Evolutionary conservation across 768 basidiomycete genomes (phyloP).

Genomic region (Chalciporus piperatus): DNA sequence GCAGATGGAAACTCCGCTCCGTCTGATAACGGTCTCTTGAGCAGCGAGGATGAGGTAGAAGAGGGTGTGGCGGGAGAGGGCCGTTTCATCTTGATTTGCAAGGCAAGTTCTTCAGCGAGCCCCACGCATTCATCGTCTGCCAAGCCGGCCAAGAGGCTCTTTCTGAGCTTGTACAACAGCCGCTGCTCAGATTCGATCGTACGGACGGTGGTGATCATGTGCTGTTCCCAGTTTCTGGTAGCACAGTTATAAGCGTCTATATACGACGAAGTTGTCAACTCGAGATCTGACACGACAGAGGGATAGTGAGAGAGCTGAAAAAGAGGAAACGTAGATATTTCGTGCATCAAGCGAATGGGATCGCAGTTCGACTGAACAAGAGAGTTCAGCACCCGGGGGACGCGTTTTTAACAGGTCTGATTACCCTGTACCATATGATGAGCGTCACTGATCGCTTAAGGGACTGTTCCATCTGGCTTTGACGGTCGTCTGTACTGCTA

Average conservation of each 20-base stretch:
- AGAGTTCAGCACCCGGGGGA: conserved; percentile 2
- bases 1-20: conserved; percentile 23
- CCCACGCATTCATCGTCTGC: conserved; percentile 56
- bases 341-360: conserved; percentile 56
- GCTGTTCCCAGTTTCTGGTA: conserved; percentile 66
- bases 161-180: conserved; percentile 58
- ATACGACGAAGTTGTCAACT: conserved; percentile 49
- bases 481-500: conserved; percentile 19
- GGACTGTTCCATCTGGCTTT: conserved; percentile 35
- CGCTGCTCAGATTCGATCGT: conserved; percentile 59
- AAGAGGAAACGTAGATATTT: conserved; percentile 61
- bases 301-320: conserved; percentile 57
- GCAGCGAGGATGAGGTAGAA: conserved; percentile 13
- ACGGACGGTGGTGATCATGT: conserved; percentile 56
- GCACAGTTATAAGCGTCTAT: conserved; percentile 57
- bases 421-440: conserved; percentile 68
- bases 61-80: conserved; percentile 1
- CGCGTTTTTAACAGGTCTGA: conserved; percentile 1
- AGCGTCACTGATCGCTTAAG: conserved; percentile 57
- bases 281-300: conserved; percentile 53
- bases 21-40: conserved; percentile 28
- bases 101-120: conserved; percentile 52
- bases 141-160: conserved; percentile 56
- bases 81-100: conserved; percentile 37
- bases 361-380: conserved; percentile 45